Conservation (phyloP, 2,329 filamentous ascomycete genomes). For the Colletotrichum cordylinicola region DNA sequence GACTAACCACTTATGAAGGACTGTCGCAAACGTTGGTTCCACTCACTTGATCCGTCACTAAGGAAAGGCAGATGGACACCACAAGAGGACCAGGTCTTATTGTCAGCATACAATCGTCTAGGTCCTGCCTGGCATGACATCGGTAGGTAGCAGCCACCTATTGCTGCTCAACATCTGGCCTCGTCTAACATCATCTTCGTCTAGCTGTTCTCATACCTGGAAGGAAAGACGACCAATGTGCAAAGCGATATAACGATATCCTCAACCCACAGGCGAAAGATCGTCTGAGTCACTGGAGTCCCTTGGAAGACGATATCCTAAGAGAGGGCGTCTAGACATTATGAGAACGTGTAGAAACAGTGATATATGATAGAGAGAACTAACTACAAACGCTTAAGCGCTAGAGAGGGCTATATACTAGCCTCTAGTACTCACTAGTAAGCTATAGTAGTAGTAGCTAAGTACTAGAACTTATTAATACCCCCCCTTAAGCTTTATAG, state of each 20-base stretch:
- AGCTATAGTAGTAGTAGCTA: not conserved
- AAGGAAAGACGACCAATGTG: slow-evolving; percentile 34
- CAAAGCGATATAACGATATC: slow-evolving; percentile 34
- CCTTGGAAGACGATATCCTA: slow-evolving; percentile 28
- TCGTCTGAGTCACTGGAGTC: slow-evolving; percentile 30
- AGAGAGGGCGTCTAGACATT: slow-evolving; percentile 28
- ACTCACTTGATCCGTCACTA: slow-evolving; percentile 32
- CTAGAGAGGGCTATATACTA: not conserved
- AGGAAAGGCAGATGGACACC: slow-evolving; percentile 33
- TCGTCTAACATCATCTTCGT: not conserved
- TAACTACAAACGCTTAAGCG: not conserved
- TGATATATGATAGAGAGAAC: not conserved
- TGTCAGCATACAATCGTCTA: slow-evolving; percentile 31
- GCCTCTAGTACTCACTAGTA: not conserved
- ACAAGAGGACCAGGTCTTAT: slow-evolving; percentile 32
- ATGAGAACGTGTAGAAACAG: not conserved
- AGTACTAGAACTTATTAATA: too few relatives aligned
- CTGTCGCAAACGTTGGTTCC: slow-evolving; percentile 35
- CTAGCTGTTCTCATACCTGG: slow-evolving; percentile 33
- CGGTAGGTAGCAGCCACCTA: not conserved
- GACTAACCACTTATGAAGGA: slow-evolving; percentile 23
- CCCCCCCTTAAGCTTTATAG: too few relatives aligned
- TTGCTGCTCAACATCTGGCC: not conserved
- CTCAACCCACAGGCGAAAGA: slow-evolving; percentile 31
- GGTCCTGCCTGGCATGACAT: not conserved